Evolutionary conservation across 768 basidiomycete species (phyloP), one percentile per base, ranked within the genome.

Genomic region (Russula foetens): DNA sequence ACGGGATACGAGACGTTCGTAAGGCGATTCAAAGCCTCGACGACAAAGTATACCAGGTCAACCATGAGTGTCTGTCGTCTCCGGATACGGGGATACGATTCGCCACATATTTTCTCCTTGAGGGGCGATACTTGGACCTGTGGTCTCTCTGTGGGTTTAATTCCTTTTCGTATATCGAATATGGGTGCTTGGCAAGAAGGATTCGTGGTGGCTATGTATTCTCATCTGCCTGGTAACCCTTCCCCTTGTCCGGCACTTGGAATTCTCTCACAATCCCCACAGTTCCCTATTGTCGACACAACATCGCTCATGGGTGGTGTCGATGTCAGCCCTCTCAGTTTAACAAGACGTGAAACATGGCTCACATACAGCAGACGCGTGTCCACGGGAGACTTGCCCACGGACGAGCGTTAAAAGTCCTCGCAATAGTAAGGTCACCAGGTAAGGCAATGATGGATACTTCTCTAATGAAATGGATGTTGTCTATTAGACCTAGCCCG

Each of bases 131-230:
- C 63, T 72, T 26, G 71, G 68, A 6, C 51, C 65, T 5, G 19
- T 70, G 7, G 65, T 70, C 17, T 66, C 68, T 4, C 57, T 73
- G 28, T 59, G 62, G 6, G 67, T 72, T 14, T 69, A 73, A 57
- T 46, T 71, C 9, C 72, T 73, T 55, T 73, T 70, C 65, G 69
- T 67, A 47, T 72, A 70, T 49, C 67, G 71, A 15, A 73, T 73
- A 26, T 67, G 49, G 55, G 38, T 62, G 31, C 56, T 62, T 9
- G 44, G 60, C 17, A n/a, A n/a, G n/a, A 23, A 7, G 28, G 1
- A 4, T n/a, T n/a, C 35, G 5, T 35, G 51, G 43, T 47, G 31
- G 44, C 12, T 59, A 29, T 53, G 44, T 24, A 1, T 31, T 2
- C 0, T 47, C 2, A 59, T 59, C 45, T 53, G 35, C 17, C 17